Evolutionary conservation across 176 grass and related monocot genomes (phyloP).

Genomic region (Oryza officinalis): DNA sequence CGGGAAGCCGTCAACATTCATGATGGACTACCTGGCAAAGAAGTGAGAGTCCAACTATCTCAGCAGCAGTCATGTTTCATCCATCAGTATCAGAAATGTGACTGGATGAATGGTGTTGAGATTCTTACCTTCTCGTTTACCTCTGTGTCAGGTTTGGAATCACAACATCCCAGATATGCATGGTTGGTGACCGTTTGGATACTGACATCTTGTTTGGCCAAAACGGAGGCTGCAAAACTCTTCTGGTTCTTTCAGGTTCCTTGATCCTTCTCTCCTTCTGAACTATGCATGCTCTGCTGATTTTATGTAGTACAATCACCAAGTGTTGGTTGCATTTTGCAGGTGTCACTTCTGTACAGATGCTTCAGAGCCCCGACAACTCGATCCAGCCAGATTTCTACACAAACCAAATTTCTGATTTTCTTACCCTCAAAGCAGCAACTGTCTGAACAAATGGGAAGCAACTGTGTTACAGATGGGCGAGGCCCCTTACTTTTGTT

Average conservation of each 20-base stretch:
- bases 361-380: conserved; percentile 83
- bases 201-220: conserved; percentile 96
- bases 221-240: conserved; percentile 97
- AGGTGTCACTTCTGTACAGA: conserved; percentile 90
- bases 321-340: conserved; percentile 23
- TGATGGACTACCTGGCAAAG: conserved; percentile 98
- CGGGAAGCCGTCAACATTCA: conserved; percentile 94
- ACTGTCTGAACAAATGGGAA: conserved; percentile 55
- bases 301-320: conserved; percentile 13
- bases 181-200: conserved; percentile 96
- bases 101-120: conserved; percentile 3
- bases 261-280: conserved; percentile 31
- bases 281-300: background rate
- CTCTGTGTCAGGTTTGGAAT: conserved; percentile 69
- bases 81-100: conserved; percentile 13
- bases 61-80: background rate
- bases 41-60: conserved; percentile 58
- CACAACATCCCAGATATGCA: conserved; percentile 97
- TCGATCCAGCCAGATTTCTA: conserved; percentile 93
- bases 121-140: conserved; percentile 18
- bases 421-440: conserved; percentile 76
- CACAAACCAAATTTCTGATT: conserved; percentile 87
- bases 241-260: conserved; percentile 93
- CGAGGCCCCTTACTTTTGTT: conserved; percentile 23
- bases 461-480: conserved; percentile 17